Evolutionary conservation across 257 asterid species (phyloP).

Genomic region (Dorcoceras hygrometricum): DNA sequence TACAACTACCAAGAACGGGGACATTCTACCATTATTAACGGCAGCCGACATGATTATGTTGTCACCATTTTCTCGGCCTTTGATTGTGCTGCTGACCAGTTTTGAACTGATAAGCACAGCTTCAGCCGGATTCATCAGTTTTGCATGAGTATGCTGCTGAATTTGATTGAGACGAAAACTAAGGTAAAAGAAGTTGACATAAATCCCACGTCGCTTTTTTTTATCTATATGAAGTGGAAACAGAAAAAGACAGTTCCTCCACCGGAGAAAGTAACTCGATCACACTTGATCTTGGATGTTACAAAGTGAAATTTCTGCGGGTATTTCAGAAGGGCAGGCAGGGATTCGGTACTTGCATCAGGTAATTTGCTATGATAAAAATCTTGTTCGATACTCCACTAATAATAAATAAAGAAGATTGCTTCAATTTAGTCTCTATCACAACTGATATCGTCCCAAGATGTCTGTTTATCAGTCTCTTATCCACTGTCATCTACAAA

Average conservation of each 20-base stretch:
- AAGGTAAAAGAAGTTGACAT: constrained; percentile 35
- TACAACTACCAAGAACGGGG: constrained; percentile 63
- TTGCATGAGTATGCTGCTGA: constrained; percentile 34
- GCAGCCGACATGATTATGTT: constrained; percentile 34
- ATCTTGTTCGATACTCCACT: not conserved
- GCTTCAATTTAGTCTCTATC: not conserved
- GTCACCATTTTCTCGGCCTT: constrained; percentile 20
- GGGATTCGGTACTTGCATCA: not conserved
- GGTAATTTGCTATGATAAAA: not conserved
- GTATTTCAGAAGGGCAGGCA: not conserved
- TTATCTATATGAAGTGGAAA: not conserved
- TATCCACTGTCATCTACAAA: too few species aligned
- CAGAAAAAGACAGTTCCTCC: not conserved
- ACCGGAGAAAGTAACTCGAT: not conserved
- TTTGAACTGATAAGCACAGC: not conserved
- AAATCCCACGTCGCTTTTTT: not conserved
- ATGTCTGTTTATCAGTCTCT: not conserved
- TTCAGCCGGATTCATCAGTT: constrained; percentile 10
- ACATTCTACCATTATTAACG: constrained; percentile 42
- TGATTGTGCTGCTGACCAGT: not conserved
- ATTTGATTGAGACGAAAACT: constrained; percentile 10
- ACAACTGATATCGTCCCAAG: not conserved
- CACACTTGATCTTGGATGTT: too few species aligned
- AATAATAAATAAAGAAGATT: not conserved
- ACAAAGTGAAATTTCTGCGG: not conserved